A percentile compares a stretch with the other conserved stretches of the same genome.
Evolutionary conservation across 2,329 filamentous ascomycete genomes (phyloP).

Genomic region (Alternaria panax): DNA sequence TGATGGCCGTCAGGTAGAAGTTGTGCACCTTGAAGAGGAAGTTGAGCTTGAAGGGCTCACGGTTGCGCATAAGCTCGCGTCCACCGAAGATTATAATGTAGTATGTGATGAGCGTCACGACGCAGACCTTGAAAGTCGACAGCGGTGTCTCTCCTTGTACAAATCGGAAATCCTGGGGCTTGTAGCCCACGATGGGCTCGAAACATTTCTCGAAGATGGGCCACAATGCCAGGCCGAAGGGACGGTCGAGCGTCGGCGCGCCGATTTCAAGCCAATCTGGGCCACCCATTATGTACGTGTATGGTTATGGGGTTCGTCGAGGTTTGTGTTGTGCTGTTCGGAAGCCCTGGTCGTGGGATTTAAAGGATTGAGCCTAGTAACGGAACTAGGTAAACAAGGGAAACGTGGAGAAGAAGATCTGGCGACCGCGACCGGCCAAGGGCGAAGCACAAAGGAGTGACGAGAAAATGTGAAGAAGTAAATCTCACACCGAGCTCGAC

Average conservation of each 20-base stretch:
- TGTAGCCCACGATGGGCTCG: conserved; percentile 78
- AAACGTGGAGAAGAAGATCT: conserved; percentile 20
- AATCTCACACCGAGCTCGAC: conserved; percentile 27
- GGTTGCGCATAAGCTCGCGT: conserved; percentile 88
- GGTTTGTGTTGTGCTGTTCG: conserved; percentile 8
- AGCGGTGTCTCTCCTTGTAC: conserved; percentile 81
- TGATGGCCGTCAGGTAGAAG: conserved; percentile 88
- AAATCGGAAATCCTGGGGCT: conserved; percentile 86
- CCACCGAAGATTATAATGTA: conserved; percentile 94
- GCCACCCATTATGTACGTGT: conserved; percentile 55
- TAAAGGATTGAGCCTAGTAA: conserved; percentile 17
- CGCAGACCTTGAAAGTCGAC: conserved; percentile 86
- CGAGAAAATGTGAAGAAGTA: conserved; percentile 34
- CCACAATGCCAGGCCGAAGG: conserved; percentile 92
- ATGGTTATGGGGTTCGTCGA: conserved; percentile 3
- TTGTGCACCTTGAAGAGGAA: conserved; percentile 95
- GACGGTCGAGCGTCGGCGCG: conserved; percentile 84
- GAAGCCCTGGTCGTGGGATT: conserved; percentile 10
- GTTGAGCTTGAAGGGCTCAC: conserved; percentile 85
- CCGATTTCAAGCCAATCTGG: conserved; percentile 62
- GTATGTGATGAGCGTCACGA: conserved; percentile 83
- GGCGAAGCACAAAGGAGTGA: conserved; percentile 41
- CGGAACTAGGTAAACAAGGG: conserved; percentile 22
- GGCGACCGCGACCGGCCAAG: conserved; percentile 32
- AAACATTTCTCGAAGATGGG: conserved; percentile 91